Base-by-base conservation (phyloP, 768 basidiomycete genomes). In the Boletus patriciae region DNA sequence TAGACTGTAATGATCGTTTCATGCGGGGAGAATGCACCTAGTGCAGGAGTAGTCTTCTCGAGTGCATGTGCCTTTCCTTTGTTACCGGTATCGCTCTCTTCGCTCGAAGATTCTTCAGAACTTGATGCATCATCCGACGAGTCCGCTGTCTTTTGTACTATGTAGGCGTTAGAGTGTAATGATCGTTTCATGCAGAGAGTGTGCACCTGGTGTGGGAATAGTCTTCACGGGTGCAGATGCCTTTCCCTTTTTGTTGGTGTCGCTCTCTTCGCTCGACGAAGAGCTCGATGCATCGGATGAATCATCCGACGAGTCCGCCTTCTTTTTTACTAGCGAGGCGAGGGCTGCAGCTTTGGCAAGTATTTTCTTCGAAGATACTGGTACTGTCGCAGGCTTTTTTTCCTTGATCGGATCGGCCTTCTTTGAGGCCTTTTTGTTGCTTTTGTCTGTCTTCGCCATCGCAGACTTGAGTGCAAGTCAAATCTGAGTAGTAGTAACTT, bases 41-140 rank as follows among this genome's bases (percentile, higher is more conserved):
- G 69, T 25, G 73, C 72, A 58, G 75, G 65, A 46, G 73, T 65
- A 13, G 76, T 71, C 58, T 84, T 83, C n/a, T 69, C 77, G 83
- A 12, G 21, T 9, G 31, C 25, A 25, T 2, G 18, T 2, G 9
- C 19, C 13, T 36, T 36, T 13, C 15, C 34, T 6, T 16, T 15
- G 15, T 46, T 23, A 10, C 8, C 4, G 10, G 23, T 52, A 25
- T 45, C 36, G 10, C 37, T 47, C 52, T 36, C 5, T 19, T 54
- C 54, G 29, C 54, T 31, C 9, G 31, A 31, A 27, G 52, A 49
- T n/a, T 52, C 51, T 36, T 56, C 36, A 55, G 6, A 10, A 86
- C 36, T 38, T 9, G 55, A 56, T 9, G 50, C 54, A 44, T 45
- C 31, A 37, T 44, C 46, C 23, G 46, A 60, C 15, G 21, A 11